phyloP scores from a whole-genome alignment of 2,329 filamentous ascomycete genomes.

The Alternaria triticimaculans region DNA sequence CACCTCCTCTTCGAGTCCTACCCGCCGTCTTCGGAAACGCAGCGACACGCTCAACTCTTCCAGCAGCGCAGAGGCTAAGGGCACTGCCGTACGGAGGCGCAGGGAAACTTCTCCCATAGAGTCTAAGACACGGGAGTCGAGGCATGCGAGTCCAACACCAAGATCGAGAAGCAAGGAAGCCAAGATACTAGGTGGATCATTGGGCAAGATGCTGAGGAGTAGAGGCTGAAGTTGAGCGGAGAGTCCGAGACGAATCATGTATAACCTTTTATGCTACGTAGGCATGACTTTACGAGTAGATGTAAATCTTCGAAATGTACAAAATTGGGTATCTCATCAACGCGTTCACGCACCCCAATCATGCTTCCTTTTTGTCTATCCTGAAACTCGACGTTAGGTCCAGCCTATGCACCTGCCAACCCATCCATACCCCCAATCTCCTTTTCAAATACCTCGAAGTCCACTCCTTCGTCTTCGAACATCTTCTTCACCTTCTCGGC shows the following conservation, averaged over 20 bases:
- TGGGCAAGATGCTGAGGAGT: constrained; percentile 21
- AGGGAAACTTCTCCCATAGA: constrained; percentile 16
- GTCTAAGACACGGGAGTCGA: constrained; percentile 9
- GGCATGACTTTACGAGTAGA: neutral
- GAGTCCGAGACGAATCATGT: neutral
- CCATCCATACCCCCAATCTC: constrained; percentile 68
- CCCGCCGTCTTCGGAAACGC: constrained; percentile 25
- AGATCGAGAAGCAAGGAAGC: constrained; percentile 14
- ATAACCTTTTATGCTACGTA: neutral
- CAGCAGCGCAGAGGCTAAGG: constrained; percentile 18
- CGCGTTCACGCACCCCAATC: neutral
- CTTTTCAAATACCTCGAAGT: constrained; percentile 82
- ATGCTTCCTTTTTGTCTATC: neutral
- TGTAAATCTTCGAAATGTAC: neutral
- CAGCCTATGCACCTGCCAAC: constrained; percentile 13
- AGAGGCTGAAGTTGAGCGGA: constrained; percentile 11
- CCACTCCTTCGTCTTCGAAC: constrained; percentile 76
- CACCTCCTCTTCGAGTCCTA: constrained; percentile 4
- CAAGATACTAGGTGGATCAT: constrained; percentile 2
- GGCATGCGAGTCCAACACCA: constrained; percentile 19
- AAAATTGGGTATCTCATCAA: neutral
- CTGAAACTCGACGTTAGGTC: neutral
- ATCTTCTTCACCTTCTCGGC: constrained; percentile 77
- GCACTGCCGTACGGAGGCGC: constrained; percentile 5
- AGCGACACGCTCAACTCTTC: constrained; percentile 31